A percentile compares a stretch with the other conserved stretches of the same genome.
phyloP scores from a whole-genome alignment of 345 rosid genomes.

The thale cress (Arabidopsis thaliana) region TAIR10.1 NC_003070.9:29082501-29083000 shows the following conservation, averaged over 20 bases:
- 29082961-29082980: conserved; percentile 76
- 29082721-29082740: conserved; percentile 6
- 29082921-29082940: neutral
- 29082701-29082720: conserved; percentile 95
- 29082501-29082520: conserved; percentile 28
- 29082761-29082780: conserved; percentile 9
- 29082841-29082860: conserved; percentile 91
- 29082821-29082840: conserved; percentile 94
- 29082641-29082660: conserved; percentile 82
- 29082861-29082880: conserved; percentile 95
- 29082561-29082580: conserved; percentile 30
- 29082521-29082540: conserved; percentile 86
- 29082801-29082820: conserved; percentile 87
- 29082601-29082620: neutral
- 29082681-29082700: conserved; percentile 76
- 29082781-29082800: conserved; percentile 57
- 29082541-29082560: conserved; percentile 87
- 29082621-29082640: conserved; percentile 51
- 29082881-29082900: conserved; percentile 47
- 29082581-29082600: conserved; percentile 11
- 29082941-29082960: neutral
- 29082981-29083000: conserved; percentile 96
- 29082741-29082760: conserved; percentile 9
- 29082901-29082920: conserved; percentile 15
- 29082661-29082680: conserved; percentile 94